A percentile compares a stretch with the other conserved stretches of the same genome.
phyloP scores from a whole-genome alignment of 2,329 filamentous ascomycete genomes.

The Aspergillus nomiae region DNA sequence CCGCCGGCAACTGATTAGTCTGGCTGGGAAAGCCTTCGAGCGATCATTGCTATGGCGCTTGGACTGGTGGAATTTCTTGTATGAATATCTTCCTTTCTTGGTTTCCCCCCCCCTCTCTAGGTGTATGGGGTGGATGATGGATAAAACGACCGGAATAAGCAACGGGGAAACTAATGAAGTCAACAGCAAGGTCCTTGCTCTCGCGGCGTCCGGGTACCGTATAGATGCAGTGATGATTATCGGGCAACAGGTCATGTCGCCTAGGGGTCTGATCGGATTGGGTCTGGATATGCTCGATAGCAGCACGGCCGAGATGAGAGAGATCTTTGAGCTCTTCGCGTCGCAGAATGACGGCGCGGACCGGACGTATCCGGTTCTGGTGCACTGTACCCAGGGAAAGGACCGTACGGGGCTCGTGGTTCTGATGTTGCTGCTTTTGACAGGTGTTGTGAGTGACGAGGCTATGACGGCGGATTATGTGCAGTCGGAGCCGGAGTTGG shows the following conservation, averaged over 20 bases:
- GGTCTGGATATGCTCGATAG: conserved; percentile 69
- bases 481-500: conserved; percentile 63
- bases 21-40: conserved; percentile 74
- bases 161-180: not conserved
- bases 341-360: conserved; percentile 28
- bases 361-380: conserved; percentile 62
- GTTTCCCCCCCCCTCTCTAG: conserved; percentile 4
- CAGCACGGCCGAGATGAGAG: conserved; percentile 65
- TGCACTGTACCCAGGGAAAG: conserved; percentile 90
- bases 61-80: conserved; percentile 68
- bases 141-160: not conserved
- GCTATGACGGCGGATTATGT: conserved; percentile 73
- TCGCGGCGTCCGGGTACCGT: conserved; percentile 68
- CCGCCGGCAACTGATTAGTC: conserved; percentile 66
- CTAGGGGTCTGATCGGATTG: conserved; percentile 70
- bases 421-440: conserved; percentile 66
- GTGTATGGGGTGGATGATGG: not conserved
- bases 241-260: conserved; percentile 69
- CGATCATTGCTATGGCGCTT: conserved; percentile 67
- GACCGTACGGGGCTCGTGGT: conserved; percentile 77
- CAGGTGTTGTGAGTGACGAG: conserved; percentile 53
- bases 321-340: conserved; percentile 68
- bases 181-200: conserved; percentile 55
- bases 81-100: conserved; percentile 23
- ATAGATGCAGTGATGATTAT: conserved; percentile 70